Conservation (phyloP, 1,139 yeast genomes). For the Yamadazyma membranifaciens region DNA sequence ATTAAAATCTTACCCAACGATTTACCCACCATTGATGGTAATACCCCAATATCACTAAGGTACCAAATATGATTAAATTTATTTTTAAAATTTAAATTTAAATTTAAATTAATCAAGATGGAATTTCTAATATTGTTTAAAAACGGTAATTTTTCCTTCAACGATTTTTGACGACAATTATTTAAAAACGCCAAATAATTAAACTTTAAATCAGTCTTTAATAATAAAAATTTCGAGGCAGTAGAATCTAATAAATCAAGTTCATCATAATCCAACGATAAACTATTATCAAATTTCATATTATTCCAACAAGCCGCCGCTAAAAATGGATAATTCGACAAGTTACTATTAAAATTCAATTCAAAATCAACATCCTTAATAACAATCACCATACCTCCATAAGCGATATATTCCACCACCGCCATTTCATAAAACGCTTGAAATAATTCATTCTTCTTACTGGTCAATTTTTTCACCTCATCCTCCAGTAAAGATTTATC, state of each 20-base stretch:
- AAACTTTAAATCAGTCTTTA: constrained; percentile 21
- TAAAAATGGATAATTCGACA: constrained; percentile 23
- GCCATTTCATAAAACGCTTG: constrained; percentile 37
- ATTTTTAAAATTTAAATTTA: constrained; percentile 14
- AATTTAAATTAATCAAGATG: constrained; percentile 16
- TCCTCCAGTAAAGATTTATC: constrained; percentile 15
- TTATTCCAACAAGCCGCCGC: constrained; percentile 42
- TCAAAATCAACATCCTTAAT: constrained; percentile 36
- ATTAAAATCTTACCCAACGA: constrained; percentile 37
- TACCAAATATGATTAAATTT: constrained; percentile 32
- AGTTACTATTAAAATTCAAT: constrained; percentile 6
- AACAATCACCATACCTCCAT: constrained; percentile 32
- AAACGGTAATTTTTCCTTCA: constrained; percentile 34
- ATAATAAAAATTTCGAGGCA: constrained; percentile 5
- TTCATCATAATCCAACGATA: constrained; percentile 21
- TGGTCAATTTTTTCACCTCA: constrained; percentile 14
- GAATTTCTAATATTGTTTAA: constrained; percentile 32
- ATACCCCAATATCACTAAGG: constrained; percentile 38
- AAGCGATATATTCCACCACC: constrained; percentile 34
- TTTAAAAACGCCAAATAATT: constrained; percentile 33
- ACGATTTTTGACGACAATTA: constrained; percentile 34
- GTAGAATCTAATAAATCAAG: constrained; percentile 21
- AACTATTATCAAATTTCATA: constrained; percentile 25
- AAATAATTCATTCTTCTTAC: constrained; percentile 34
- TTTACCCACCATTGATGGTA: constrained; percentile 41